Base-by-base conservation (phyloP, 352 stramenopile species). In the Globisporangium canariense region DNA sequence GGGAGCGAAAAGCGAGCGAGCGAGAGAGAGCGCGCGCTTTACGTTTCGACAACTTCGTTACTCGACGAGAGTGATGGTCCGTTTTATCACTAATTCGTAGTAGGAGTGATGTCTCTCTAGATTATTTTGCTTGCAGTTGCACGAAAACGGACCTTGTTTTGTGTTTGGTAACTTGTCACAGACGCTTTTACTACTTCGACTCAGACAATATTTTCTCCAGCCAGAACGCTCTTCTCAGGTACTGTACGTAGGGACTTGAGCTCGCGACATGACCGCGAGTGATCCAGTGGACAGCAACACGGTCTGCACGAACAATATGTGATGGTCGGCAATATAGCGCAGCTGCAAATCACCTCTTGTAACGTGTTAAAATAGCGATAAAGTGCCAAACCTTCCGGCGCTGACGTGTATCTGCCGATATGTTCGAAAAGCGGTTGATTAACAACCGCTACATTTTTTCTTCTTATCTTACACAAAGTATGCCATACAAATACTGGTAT, bases 21-120 rank as follows among this genome's bases (percentile, higher is more conserved):
- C 3, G 49, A 55, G 49, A 45, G 49, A 38, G 52, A 45, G 52
- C 10, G 52, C 22, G 38, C 25, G 25, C 57, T 55, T 62, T 57
- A 62, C 57, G 57, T 62, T 62, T 45, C 43, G 40, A 62, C 57
- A 54, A 62, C 57, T 28, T 52, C 55, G n/a, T 60, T 50, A 25
- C 20, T 30, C 38, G 2, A 11, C 7, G 13, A 61, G 55, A 61
- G 43, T 61, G 56, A 34, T 53, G 56, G 56, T 62, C 40, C 5
- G 30, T n/a, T 50, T 50, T 50, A 11, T 1, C 1, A 30, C 8
- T 46, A 58, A 46, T 30, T 56, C 47, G 51, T 13, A n/a, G 18
- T 8, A 16, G 20, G 16, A 41, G 11, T 41, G 36, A 36, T 41
- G 8, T 8, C 36, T 41, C 14, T 14, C 7, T 41, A 3, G 8